Base-by-base conservation (phyloP, 176 grass and related monocot genomes). In the Aegilops longissima region DNA sequence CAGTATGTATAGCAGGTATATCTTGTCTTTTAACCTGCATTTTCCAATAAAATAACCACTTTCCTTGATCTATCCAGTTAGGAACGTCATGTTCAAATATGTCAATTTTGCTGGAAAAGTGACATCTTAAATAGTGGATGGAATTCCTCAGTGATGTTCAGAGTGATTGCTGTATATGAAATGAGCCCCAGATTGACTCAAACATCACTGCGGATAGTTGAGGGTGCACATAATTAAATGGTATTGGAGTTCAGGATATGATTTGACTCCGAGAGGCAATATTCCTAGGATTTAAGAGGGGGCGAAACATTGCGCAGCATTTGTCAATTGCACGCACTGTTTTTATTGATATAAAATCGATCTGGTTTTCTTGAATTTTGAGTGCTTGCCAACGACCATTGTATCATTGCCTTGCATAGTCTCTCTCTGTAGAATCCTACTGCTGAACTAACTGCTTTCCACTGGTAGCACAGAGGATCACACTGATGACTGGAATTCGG, bases 1-100 rank as follows among this genome's bases (percentile, higher is more conserved):
- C 59, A 74, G 18, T 56, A 54, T 75, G 67, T 80, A 6, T 80
- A 77, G 69, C 81, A 87, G 81, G 85, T 91, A 84, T 34, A 4
- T 47, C 30, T 61, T 74, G 9, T 27, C 20, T 35, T 72, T 64
- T 79, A 21, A 14, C 25, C 16, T 20, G 7, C 5, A 56, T 52
- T 72, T 82, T 72, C 35, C 2, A 40, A 23, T 68, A 61, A 44
- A 44, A 66, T 54, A 13, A 79, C 18, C 13, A 73, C 12, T 66
- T 80, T 44, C 18, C 66, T 78, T 78, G 14, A 73, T 64, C 17
- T 66, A 73, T 45, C 5, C 17, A 66, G 12, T 58, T 79, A 51
- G 18, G 21, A 61, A 45, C 2, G 6, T 64, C 16, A 13, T 69
- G 25, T 29, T 64, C 36, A 45, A 64, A 75, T 80, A 40, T 1